phyloP scores from a whole-genome alignment of 257 asterid genomes.

The Nicotiana benthamiana region DNA sequence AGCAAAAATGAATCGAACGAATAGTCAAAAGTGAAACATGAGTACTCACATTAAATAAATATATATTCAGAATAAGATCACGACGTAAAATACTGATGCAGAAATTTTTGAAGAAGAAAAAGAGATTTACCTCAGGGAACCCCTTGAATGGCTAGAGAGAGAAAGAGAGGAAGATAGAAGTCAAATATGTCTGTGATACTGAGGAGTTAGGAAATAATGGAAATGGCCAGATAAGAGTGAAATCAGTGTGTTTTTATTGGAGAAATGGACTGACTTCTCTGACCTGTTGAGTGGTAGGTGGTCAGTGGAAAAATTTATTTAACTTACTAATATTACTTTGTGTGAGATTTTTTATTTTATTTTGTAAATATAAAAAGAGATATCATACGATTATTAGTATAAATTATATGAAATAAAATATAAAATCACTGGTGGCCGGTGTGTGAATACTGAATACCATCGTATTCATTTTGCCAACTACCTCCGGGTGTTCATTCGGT shows the following conservation, averaged over 20 bases:
- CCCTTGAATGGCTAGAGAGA: constrained; percentile 4
- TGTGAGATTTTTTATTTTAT: no score
- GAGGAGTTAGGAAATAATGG: not conserved
- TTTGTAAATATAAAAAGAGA: no score
- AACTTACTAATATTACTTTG: no score
- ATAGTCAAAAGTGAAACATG: not conserved
- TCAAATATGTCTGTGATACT: not conserved
- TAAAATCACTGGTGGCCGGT: no score
- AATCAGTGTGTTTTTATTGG: not conserved
- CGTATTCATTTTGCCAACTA: not conserved
- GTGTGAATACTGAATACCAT: not conserved
- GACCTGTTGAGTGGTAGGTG: not conserved
- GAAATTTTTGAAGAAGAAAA: not conserved
- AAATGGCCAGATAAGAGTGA: not conserved
- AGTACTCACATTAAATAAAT: not conserved
- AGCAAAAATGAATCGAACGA: not conserved
- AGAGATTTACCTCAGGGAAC: constrained; percentile 11
- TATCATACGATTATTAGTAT: no score
- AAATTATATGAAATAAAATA: no score
- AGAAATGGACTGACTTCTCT: not conserved
- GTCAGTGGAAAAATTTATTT: no score
- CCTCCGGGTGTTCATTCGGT: not conserved
- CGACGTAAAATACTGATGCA: not conserved
- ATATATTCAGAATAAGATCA: not conserved
- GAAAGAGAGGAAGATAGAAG: not conserved